Evolutionary conservation across 176 grass and related monocot genomes (phyloP).

Genomic region (Bromus sterilis): DNA sequence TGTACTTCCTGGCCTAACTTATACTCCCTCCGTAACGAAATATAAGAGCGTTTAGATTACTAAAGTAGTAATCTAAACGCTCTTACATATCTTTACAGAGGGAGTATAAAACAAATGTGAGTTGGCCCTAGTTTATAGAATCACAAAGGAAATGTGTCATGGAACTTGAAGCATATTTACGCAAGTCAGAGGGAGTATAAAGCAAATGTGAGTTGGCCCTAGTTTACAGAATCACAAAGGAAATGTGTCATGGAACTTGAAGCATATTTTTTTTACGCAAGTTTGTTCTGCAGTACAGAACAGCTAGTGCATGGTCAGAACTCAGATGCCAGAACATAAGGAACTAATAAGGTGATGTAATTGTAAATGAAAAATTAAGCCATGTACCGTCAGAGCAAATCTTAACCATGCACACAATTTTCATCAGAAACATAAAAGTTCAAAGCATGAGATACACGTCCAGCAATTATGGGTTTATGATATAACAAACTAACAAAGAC

Average conservation of each 20-base stretch:
- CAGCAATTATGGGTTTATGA: neutral
- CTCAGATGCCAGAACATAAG: neutral
- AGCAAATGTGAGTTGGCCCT: neutral
- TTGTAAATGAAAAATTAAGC: neutral
- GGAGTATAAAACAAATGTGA: neutral
- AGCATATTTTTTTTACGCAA: neutral
- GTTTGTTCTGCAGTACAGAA: neutral
- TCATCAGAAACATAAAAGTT: neutral
- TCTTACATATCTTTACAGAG: no score
- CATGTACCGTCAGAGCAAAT: neutral
- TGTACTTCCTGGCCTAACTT: neutral
- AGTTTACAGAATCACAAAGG: neutral
- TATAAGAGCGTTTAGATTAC: no score
- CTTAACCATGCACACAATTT: neutral
- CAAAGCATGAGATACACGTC: neutral
- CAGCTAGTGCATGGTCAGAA: neutral
- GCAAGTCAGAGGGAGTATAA: neutral
- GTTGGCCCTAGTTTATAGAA: neutral
- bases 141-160: neutral
- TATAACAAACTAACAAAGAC: neutral
- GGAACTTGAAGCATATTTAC: neutral
- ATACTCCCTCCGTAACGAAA: no score
- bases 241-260: neutral
- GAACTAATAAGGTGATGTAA: neutral
- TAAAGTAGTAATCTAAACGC: no score